phyloP scores from a whole-genome alignment of 2,329 filamentous ascomycete genomes.

The Claviceps sp. region DNA sequence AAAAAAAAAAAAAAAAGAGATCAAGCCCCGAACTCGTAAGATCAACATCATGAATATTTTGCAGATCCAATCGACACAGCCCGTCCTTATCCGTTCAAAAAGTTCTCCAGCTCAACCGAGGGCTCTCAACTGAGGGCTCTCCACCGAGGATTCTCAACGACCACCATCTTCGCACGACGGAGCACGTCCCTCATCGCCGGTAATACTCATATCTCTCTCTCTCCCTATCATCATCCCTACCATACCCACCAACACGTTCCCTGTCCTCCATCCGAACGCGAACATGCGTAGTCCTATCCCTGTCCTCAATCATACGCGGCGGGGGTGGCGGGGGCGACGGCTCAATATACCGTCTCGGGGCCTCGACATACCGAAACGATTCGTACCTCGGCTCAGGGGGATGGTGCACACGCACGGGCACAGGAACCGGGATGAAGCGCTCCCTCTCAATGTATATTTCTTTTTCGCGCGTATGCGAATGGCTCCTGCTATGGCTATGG shows the following conservation, averaged over 20 bases:
- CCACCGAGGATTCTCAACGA: too few species aligned
- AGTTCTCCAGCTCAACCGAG: too few species aligned
- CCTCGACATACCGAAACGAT: constrained; percentile 40
- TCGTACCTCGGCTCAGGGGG: constrained; percentile 28
- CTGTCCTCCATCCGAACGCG: constrained; percentile 21
- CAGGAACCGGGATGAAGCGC: constrained; percentile 28
- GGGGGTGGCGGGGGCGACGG: constrained; percentile 12
- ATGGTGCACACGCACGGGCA: constrained; percentile 23
- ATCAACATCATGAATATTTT: background rate
- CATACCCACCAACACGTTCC: constrained; percentile 19
- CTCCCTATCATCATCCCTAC: constrained; percentile 6
- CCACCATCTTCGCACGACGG: too few species aligned
- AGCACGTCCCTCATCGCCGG: constrained; percentile 1
- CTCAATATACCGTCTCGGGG: constrained; percentile 23
- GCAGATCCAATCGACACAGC: background rate
- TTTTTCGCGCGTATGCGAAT: constrained; percentile 19
- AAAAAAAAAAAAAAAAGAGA: too few species aligned
- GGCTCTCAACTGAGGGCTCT: too few species aligned
- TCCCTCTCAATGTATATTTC: constrained; percentile 42
- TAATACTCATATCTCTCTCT: constrained; percentile 2
- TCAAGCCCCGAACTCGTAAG: background rate
- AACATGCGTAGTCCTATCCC: constrained; percentile 9
- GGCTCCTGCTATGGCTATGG: constrained; percentile 13
- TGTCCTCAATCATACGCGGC: constrained; percentile 19
- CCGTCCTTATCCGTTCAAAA: too few species aligned